Evolutionary conservation across 345 rosid genomes (phyloP).

Genomic region (Brassica cretica): DNA sequence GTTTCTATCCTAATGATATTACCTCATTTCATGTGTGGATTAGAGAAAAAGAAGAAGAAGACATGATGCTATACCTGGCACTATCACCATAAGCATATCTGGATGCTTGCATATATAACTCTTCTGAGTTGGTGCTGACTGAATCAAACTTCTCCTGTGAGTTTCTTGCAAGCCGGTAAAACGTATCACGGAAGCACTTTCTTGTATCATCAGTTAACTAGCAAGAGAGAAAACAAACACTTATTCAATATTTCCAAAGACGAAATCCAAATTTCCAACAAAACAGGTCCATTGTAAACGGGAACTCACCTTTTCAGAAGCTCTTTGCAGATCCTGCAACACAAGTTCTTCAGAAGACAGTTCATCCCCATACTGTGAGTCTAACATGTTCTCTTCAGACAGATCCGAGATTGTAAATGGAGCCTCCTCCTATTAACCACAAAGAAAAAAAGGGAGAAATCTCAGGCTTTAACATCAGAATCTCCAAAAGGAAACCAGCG

Average conservation of each 20-base stretch:
- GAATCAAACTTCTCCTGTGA: constrained; percentile 43
- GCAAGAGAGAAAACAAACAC: not conserved
- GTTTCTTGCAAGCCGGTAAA: constrained; percentile 82
- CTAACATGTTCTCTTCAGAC: constrained; percentile 33
- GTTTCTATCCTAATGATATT: not conserved
- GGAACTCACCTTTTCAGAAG: constrained; percentile 58
- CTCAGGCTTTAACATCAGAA: not conserved
- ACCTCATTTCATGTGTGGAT: not conserved
- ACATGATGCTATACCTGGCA: constrained; percentile 26
- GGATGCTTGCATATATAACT: constrained; percentile 22
- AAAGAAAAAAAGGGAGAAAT: not conserved
- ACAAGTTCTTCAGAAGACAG: constrained; percentile 59
- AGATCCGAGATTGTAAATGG: constrained; percentile 37
- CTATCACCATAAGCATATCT: constrained; percentile 34
- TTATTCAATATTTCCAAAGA: not conserved
- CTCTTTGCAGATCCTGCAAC: constrained; percentile 64
- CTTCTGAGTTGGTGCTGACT: constrained; percentile 31
- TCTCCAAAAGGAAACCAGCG: not conserved
- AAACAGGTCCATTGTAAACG: not conserved
- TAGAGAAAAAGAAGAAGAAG: not conserved
- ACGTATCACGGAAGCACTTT: constrained; percentile 74
- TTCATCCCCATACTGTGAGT: constrained; percentile 31
- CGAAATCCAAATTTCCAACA: constrained; percentile 4
- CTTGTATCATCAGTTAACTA: constrained; percentile 68
- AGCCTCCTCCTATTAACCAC: constrained; percentile 29